Evolutionary conservation across 2,329 filamentous ascomycete species (phyloP), one percentile per base, ranked within the genome.

Genomic region (Dactylella cylindrospora): DNA sequence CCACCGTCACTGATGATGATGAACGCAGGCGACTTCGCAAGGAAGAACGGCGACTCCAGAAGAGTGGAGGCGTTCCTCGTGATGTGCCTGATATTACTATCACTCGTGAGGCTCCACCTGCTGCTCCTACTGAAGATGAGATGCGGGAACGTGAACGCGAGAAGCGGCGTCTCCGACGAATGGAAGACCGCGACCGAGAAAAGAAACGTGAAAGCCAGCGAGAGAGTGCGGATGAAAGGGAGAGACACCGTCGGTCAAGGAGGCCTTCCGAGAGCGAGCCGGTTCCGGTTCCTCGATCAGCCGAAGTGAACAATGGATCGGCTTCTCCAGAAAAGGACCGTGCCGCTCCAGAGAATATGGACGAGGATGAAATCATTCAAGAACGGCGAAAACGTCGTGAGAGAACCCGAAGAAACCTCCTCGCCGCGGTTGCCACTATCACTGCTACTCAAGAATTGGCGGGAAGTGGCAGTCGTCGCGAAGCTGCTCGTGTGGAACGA

Each of bases 351-450:
- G 41, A 49, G 13, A 38, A 43, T 12, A 20, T 50, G 5, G 55
- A 61, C 8, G 57, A 62, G 8, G 57, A 62, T 13, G 57, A 62
- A 3, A n/a, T n/a, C n/a, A n/a, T n/a, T n/a, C n/a, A n/a, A n/a
- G 55, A 62, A 7, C 57, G 57, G 17, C 35, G 38, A 20, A 62
- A 50, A 25, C 41, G 49, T 15, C 57, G 57, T 13, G 57, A 62
- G 25, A 62, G 54, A 26, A 38, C 57, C 15, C 15, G 57, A 39
- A 54, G 44, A 19, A 49, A 20, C 17, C 44, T 62, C 6, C 36
- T 62, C 28, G 36, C 49, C 13, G 57, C 57, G n/a, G 57, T 43
- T 2, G 57, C 49, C 12, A 49, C 26, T 35, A 31, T 54, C 10
- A 62, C 57, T n/a, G 57, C 49, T 3, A 44, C 50, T 3, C 43